Evolutionary conservation across 306 rosid species (phyloP), one percentile per base, ranked within the genome.

Genomic region (Fragaria vesca): DNA sequence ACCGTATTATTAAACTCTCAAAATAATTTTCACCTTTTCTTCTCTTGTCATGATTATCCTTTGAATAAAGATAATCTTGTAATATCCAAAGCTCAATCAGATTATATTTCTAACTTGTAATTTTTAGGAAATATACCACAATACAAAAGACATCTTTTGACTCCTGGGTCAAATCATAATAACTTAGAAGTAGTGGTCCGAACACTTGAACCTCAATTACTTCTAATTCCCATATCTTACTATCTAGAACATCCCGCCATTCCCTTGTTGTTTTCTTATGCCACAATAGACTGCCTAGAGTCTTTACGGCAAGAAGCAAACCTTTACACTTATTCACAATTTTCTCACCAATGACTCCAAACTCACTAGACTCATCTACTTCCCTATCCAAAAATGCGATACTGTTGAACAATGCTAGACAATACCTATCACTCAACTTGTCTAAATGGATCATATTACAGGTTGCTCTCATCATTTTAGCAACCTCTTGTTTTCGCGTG

Each of bases 271-370:
- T 74, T 2, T 20, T 67, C 40, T 80, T 80, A 2, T 12, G 8
- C 4, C 45, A 26, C 71, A 79, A 3, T 18, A 72, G 62, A 28
- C 82, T 30, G 8, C 78, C 74, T 38, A 80, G 24, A 80, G 50
- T 80, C 75, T 80, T 80, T 0, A 50, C 75, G 12, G 28, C 66
- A 42, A 80, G 79, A 18, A 79, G 83, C 51, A 74, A 45, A 2
- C 79, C 83, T 2, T 32, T 54, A n/a, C 75, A 80, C 63, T 43
- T 55, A 5, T 6, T 32, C 8, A 46, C 62, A 42, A 80, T 67
- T 42, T 54, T 12, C 16, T 24, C 6, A 24, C 83, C 79, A 67
- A 80, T 26, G 3, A 2, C 47, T 32, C 45, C 34, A 0, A 72
- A 8, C 28, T 40, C 43, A 3, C 1, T 2, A 21, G 8, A 1